Conservation (phyloP, 805 yeast genomes). For the Candida germanica region DNA sequence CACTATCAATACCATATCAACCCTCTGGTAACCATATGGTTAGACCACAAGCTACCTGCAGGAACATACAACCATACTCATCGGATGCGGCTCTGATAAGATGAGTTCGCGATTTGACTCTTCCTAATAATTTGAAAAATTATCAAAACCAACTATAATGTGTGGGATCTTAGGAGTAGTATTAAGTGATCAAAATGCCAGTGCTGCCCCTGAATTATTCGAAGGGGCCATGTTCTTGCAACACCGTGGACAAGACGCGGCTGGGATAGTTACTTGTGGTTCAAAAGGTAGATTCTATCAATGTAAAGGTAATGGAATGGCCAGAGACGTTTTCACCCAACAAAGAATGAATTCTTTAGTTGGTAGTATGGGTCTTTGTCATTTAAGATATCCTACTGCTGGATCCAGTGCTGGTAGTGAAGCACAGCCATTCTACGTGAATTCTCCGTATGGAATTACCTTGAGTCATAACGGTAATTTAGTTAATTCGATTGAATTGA, state of each 20-base stretch:
- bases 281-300: constrained; percentile 90
- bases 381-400: constrained; percentile 94
- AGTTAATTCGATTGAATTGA: constrained; percentile 78
- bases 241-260: constrained; percentile 98
- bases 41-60: too few relatives aligned
- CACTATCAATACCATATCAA: too few relatives aligned
- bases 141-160: constrained; percentile 42
- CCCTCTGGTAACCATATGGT: too few relatives aligned
- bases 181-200: constrained; percentile 65
- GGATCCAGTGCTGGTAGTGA: constrained; percentile 94
- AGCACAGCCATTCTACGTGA: constrained; percentile 98
- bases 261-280: constrained; percentile 98
- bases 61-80: too few relatives aligned
- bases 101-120: background rate
- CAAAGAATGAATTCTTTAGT: constrained; percentile 71
- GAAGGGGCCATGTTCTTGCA: constrained; percentile 93
- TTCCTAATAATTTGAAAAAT: background rate
- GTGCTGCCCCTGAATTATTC: constrained; percentile 84
- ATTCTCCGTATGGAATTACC: constrained; percentile 92
- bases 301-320: constrained; percentile 99
- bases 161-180: constrained; percentile 94
- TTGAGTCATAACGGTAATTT: constrained; percentile 93
- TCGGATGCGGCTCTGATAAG: too few relatives aligned
- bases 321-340: constrained; percentile 92
- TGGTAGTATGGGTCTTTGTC: constrained; percentile 95